Evolutionary conservation across 331 rosid genomes (phyloP).

Genomic region (Prunus yedoensis): DNA sequence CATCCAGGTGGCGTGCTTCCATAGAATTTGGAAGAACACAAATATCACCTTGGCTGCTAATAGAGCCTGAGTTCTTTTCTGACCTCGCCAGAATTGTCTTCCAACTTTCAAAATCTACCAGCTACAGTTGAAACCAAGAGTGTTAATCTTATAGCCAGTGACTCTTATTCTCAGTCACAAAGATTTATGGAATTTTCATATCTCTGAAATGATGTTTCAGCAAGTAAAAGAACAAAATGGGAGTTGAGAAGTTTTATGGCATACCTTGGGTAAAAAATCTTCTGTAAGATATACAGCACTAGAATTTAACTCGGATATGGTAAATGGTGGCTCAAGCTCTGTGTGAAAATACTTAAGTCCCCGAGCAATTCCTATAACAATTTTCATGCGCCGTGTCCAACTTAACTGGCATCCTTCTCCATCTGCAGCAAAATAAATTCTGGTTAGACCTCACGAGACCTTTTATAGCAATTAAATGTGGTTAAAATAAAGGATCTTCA

Average conservation of each 20-base stretch:
- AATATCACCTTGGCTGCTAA: constrained; percentile 67
- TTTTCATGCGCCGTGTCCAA: constrained; percentile 92
- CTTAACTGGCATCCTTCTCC: constrained; percentile 89
- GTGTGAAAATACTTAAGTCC: constrained; percentile 90
- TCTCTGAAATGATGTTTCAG: background rate
- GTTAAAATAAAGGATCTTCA: constrained; percentile 21
- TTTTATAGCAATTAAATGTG: background rate
- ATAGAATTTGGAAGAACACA: constrained; percentile 82
- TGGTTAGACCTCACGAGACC: constrained; percentile 26
- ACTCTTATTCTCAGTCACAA: background rate
- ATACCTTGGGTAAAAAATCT: constrained; percentile 89
- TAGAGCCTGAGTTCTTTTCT: constrained; percentile 70
- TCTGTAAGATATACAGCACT: constrained; percentile 94
- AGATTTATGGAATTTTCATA: background rate
- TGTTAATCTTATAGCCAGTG: constrained; percentile 14
- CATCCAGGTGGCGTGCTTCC: constrained; percentile 80
- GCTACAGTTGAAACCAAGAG: constrained; percentile 46
- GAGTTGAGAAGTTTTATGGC: background rate
- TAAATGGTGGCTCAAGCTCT: constrained; percentile 90
- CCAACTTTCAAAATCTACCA: constrained; percentile 98
- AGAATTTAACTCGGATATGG: constrained; percentile 88
- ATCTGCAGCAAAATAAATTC: constrained; percentile 41
- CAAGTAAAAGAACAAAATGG: background rate
- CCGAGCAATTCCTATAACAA: constrained; percentile 75
- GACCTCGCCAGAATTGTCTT: constrained; percentile 88